Conservation (phyloP, 2,329 filamentous ascomycete species). For the Spiromastix sp. region DNA sequence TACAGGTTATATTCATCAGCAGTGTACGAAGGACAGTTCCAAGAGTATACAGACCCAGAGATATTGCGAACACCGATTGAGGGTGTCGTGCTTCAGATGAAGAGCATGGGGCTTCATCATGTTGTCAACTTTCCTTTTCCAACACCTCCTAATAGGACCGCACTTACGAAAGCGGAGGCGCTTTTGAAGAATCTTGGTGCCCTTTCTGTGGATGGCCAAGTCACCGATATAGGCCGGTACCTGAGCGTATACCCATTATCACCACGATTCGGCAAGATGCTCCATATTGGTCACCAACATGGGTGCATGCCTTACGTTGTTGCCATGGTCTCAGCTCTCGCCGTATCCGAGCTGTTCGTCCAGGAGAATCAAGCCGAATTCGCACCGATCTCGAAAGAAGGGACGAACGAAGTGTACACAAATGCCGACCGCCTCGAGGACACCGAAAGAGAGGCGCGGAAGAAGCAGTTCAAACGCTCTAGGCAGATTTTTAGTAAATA, state of each 20-base stretch:
- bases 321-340: constrained; percentile 77
- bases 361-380: constrained; percentile 68
- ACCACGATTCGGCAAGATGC: constrained; percentile 81
- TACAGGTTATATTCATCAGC: constrained; percentile 92
- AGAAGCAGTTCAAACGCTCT: constrained; percentile 57
- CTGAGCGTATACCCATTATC: constrained; percentile 85
- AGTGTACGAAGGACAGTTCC: constrained; percentile 78
- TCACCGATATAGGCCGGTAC: constrained; percentile 68
- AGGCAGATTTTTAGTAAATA: constrained; percentile 70
- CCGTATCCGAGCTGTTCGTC: constrained; percentile 79
- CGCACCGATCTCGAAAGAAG: constrained; percentile 35
- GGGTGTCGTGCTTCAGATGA: constrained; percentile 83
- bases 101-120: constrained; percentile 83
- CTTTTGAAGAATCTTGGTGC: constrained; percentile 79
- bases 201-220: constrained; percentile 57
- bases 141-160: constrained; percentile 69
- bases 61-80: constrained; percentile 87
- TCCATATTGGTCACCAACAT: constrained; percentile 77
- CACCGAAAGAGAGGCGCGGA: constrained; percentile 54
- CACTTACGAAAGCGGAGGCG: constrained; percentile 73
- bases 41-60: constrained; percentile 77
- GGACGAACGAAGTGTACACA: constrained; percentile 37
- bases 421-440: constrained; percentile 63
- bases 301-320: constrained; percentile 77
- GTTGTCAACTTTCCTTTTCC: constrained; percentile 95